Base-by-base conservation (phyloP, 2,329 filamentous ascomycete genomes). In the Malbranchea cinnamomea region DNA sequence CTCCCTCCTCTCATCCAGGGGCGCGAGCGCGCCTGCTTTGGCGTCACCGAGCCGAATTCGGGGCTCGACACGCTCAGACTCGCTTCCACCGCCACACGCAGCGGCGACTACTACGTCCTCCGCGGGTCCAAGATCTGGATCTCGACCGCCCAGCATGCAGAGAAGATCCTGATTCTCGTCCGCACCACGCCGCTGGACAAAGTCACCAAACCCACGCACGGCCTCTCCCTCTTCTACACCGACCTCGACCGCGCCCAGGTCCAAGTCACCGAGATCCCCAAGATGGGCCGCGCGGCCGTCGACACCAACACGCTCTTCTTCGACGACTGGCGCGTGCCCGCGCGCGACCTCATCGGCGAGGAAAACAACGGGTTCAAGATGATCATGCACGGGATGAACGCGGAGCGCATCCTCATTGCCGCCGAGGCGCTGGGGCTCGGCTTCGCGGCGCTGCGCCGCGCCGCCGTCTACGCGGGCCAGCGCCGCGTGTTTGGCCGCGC, bases 41-140 rank as follows among this genome's bases (percentile, higher is more conserved):
- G 84, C 13, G 57, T 93, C 45, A 93, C 84, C 2, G 84, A 93
- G 56, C 84, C 84, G 32, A 91, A 93, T 54, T 84, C 92, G 51
- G 84, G 84, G 34, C 89, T 80, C 34, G 84, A 93, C 49, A 84
- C 84, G 4, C 83, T 83, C 9, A 54, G 52, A 18, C 33, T 62
- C 12, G 50, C 57, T 32, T 80, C 78, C 21, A 85, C 92, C 82
- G 83, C 92, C 63, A 83, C 78, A 4, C 82, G 82, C 2, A 43
- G 52, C n/a, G 14, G 14, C 0, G 46, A 56, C 26, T 81, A 83
- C 52, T 79, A 77, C 44, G 68, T 74, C 26, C 58, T 93, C 18
- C 82, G 75, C 26, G 84, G 84, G 2, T 63, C 78, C 28, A 93
- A 93, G 64, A 91, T 84, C 0, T 93, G 84, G 84, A 93, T 93